phyloP scores from a whole-genome alignment of 1,139 yeast genomes.

The Geotrichum bryndzae region DNA sequence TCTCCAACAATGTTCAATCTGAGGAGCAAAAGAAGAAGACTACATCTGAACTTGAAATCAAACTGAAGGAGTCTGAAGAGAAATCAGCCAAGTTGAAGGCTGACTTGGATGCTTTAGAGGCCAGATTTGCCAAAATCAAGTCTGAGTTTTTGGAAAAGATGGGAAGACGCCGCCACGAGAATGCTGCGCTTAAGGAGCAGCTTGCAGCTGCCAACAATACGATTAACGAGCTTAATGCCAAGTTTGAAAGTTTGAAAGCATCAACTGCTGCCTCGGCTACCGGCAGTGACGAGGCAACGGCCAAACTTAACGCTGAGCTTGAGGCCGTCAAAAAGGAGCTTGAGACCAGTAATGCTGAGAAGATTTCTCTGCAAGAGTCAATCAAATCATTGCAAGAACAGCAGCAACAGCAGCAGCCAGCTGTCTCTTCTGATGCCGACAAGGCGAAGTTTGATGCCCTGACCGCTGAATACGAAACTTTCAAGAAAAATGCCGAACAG shows the following conservation, averaged over 20 bases:
- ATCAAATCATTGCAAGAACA: constrained; percentile 19
- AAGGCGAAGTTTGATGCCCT: constrained; percentile 21
- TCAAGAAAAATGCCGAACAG: constrained; percentile 35
- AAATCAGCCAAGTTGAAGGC: constrained; percentile 1
- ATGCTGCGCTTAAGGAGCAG: constrained; percentile 22
- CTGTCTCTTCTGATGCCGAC: constrained; percentile 8
- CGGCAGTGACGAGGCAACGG: neutral
- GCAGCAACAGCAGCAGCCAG: constrained; percentile 14
- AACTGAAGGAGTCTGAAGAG: constrained; percentile 13
- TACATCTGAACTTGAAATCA: constrained; percentile 1
- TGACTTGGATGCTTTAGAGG: constrained; percentile 20
- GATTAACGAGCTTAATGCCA: constrained; percentile 20
- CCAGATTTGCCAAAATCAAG: constrained; percentile 26
- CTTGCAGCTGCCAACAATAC: constrained; percentile 19
- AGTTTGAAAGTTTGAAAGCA: constrained; percentile 23
- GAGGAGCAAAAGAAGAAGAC: constrained; percentile 9
- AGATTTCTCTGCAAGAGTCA: constrained; percentile 25
- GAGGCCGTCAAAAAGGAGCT: constrained; percentile 13
- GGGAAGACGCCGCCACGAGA: constrained; percentile 27
- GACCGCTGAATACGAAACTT: constrained; percentile 30
- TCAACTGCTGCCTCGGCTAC: constrained; percentile 26
- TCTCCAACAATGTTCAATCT: constrained; percentile 1
- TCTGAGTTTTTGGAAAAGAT: constrained; percentile 32
- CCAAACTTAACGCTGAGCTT: constrained; percentile 15
- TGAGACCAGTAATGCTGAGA: constrained; percentile 18